phyloP scores from a whole-genome alignment of 1,284 basidiomycete species.

The Cryptococcus sp. region DNA sequence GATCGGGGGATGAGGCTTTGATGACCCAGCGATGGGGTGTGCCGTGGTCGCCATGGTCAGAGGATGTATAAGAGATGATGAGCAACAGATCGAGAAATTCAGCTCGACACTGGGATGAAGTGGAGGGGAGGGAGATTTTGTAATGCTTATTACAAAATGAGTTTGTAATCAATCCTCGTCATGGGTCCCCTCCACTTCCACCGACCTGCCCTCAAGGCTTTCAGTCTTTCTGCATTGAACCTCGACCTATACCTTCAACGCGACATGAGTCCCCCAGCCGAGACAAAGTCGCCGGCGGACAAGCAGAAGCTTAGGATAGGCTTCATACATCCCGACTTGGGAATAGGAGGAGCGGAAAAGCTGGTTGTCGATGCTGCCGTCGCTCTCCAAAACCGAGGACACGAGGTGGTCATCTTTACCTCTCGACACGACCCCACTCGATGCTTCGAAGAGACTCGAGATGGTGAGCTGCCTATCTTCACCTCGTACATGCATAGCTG shows the following conservation, averaged over 20 bases:
- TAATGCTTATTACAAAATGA: too few relatives aligned
- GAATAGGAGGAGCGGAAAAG: constrained; percentile 92
- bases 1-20: constrained; percentile 49
- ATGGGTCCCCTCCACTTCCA: too few relatives aligned
- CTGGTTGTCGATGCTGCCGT: constrained; percentile 94
- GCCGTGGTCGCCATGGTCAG: constrained; percentile 17
- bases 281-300: too few relatives aligned
- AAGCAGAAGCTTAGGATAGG: constrained; percentile 55
- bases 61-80: background rate
- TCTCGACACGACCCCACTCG: constrained; percentile 80
- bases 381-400: constrained; percentile 75
- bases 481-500: background rate
- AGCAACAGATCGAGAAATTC: constrained; percentile 1
- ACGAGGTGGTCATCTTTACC: constrained; percentile 87
- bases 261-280: too few relatives aligned
- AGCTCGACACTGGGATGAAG: too few relatives aligned
- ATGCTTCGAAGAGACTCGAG: constrained; percentile 83
- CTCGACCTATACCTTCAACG: too few relatives aligned
- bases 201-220: too few relatives aligned
- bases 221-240: too few relatives aligned
- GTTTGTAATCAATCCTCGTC: too few relatives aligned
- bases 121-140: too few relatives aligned
- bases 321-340: constrained; percentile 91
- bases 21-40: constrained; percentile 18
- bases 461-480: too few relatives aligned